Base-by-base conservation (phyloP, 768 basidiomycete genomes). In the Russula virescens region DNA sequence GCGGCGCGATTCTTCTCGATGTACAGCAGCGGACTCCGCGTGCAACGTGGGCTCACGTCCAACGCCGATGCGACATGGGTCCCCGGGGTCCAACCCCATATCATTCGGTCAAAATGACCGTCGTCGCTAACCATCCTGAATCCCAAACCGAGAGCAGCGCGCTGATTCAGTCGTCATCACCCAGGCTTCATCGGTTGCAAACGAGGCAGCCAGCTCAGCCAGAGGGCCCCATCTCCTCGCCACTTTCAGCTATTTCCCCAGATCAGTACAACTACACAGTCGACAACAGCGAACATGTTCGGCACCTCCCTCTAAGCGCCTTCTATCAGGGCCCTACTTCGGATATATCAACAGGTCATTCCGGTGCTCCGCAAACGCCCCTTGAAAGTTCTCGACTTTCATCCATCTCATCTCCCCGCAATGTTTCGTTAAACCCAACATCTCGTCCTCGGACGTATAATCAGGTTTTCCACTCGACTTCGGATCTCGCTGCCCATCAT, bases 401-500 rank as follows among this genome's bases (percentile, higher is more conserved):
- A 78, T 80, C 78, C 70, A 74, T 71, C 68, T 75, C 71, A 61
- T 70, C 76, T 66, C 60, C 77, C 70, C 75, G 81, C 68, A 73
- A 88, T 89, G 87, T 69, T 71, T 71, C 81, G 71, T 69, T 89
- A 83, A 86, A 76, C 75, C 72, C 73, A 62, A 73, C 75, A 69
- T 72, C 75, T 72, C 84, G 86, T 88, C 87, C 77, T 74, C 76
- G 83, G 86, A 87, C 88, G 77, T 81, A 81, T 45, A 78, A 77
- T 61, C 71, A 73, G 76, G 81, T 88, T 68, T 88, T 88, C 70
- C 74, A 77, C 69, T 81, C 82, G 73, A 75, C 84, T 58, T 80
- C 81, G 75, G 88, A 87, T 76, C 77, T 88, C 60, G 85, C 87
- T 69, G 79, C 84, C 70, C 88, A 89, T 62, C 84, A 89, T 88